Base-by-base conservation (phyloP, 108 stramenopile genomes). In the Fistulifera pelliculosa region DNA sequence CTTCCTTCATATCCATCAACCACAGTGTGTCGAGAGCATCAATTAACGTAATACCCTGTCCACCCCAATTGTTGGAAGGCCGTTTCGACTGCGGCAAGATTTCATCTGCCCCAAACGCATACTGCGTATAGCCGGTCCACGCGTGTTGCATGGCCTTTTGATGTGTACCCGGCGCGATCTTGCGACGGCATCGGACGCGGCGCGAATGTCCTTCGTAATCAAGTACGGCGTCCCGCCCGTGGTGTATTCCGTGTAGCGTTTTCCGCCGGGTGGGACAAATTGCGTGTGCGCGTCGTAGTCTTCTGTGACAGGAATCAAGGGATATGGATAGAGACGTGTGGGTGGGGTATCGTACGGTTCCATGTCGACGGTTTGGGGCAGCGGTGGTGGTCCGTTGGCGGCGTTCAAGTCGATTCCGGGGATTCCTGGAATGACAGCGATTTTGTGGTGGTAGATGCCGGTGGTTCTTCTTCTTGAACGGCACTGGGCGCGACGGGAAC, bases 11-110 rank as follows among this genome's bases (percentile, higher is more conserved):
- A 24, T 78, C 93, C 90, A 97, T 91, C 38, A 99, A 62, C 94
- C 95, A 98, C 4, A 98, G n/a, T n/a, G 96, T 97, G 72, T 97
- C 96, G 35, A 98, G 70, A n/a, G 89, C 67, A 70, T 98, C 96
- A 14, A 99, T 88, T 35, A 96, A 52, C 16, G 95, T 96, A 24
- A 93, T 84, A 12, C 90, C 97, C 65, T 95, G 75, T 23, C 83
- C 86, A n/a, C 87, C 89, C 85, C 93, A 94, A 26, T 73, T 69
- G 31, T 71, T 65, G 47, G 49, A 49, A 1, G 74, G 76, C 8
- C n/a, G 38, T 23, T 56, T 49, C 0, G 75, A 66, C 23, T 60
- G 40, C 1, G 95, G 95, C 17, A 60, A 49, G n/a, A 94, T 15
- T 53, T 90, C 88, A 66, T 94, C 93, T 50, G 58, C 61, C 1